A percentile compares a stretch with the other conserved stretches of the same genome.
These are phyloP conservation scores for Malassezia obtusa DNA, from an alignment of 1,284 basidiomycete species.

Conservation along the genomic window DNA sequence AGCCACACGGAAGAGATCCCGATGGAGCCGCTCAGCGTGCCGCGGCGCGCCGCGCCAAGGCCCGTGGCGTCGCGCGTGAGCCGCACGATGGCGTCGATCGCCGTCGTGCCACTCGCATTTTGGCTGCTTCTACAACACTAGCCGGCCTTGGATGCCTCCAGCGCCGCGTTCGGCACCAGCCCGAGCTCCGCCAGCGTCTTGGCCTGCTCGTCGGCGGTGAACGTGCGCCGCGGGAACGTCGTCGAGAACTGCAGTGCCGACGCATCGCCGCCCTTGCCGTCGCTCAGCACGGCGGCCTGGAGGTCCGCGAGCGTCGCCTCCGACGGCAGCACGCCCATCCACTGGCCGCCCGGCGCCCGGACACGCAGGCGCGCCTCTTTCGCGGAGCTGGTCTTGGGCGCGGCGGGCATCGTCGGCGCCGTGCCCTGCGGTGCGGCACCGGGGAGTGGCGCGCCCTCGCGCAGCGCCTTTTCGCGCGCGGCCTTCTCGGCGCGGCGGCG, in stretches of 20 bases:
- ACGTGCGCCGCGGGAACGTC: slow-evolving; percentile 42
- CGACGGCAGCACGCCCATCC: slow-evolving; percentile 36
- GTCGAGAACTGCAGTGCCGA: slow-evolving; percentile 38
- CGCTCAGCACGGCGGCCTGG: slow-evolving; percentile 23
- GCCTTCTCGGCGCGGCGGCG: slow-evolving; percentile 39
- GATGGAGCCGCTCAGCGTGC: neutral
- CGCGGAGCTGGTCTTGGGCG: slow-evolving; percentile 19
- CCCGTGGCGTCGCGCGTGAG: neutral
- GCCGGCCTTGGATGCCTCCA: slow-evolving; percentile 23
- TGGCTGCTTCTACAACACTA: neutral
- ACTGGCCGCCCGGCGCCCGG: slow-evolving; percentile 33
- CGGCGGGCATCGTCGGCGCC: neutral
- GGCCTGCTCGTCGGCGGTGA: slow-evolving; percentile 25
- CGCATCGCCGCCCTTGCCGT: slow-evolving; percentile 28
- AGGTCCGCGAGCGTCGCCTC: slow-evolving; percentile 33
- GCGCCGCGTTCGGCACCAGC: slow-evolving; percentile 41
- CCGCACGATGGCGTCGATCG: neutral
- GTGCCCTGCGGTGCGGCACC: slow-evolving; percentile 6
- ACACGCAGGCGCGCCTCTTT: slow-evolving; percentile 41
- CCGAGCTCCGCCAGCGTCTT: slow-evolving; percentile 42
- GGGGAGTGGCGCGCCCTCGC: slow-evolving; percentile 23
- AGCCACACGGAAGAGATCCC: neutral
- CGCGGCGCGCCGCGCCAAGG: neutral
- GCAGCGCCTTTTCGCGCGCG: slow-evolving; percentile 37
- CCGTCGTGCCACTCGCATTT: neutral